Conservation (phyloP, 2,329 filamentous ascomycete genomes). For the Fusarium nygamai region DNA sequence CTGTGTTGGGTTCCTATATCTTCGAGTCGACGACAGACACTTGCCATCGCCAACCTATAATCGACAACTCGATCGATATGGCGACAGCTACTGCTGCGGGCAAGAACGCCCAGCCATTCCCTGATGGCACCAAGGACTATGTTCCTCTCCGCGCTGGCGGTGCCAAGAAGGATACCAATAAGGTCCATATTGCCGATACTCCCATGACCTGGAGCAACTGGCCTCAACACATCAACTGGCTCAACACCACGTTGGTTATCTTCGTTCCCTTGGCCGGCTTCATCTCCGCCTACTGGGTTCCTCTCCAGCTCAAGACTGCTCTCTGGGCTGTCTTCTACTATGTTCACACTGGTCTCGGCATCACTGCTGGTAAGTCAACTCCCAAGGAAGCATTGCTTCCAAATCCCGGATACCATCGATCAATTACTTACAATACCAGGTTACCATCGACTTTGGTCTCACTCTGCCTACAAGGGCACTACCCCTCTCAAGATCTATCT, state of each 20-base stretch:
- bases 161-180: conserved; percentile 42
- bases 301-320: conserved; percentile 75
- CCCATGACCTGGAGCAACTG: conserved; percentile 85
- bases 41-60: conserved; percentile 18
- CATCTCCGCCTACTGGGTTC: conserved; percentile 81
- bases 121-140: conserved; percentile 66
- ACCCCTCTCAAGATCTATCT: conserved; percentile 83
- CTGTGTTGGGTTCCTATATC: conserved; percentile 22
- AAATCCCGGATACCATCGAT: not conserved
- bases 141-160: conserved; percentile 55
- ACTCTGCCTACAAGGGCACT: conserved; percentile 82
- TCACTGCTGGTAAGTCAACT: conserved; percentile 72
- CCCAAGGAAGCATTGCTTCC: not conserved
- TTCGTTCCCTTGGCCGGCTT: conserved; percentile 79
- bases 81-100: conserved; percentile 54
- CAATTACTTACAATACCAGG: conserved; percentile 31
- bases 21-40: conserved; percentile 22
- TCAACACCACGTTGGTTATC: conserved; percentile 85
- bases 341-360: conserved; percentile 83
- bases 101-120: conserved; percentile 51
- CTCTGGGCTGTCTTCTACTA: conserved; percentile 82
- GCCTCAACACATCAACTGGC: conserved; percentile 94
- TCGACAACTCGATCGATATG: conserved; percentile 38
- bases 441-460: conserved; percentile 81
- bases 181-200: conserved; percentile 80